Conservation (phyloP, 1,284 basidiomycete species). For the Bondarzewia mesenterica region DNA sequence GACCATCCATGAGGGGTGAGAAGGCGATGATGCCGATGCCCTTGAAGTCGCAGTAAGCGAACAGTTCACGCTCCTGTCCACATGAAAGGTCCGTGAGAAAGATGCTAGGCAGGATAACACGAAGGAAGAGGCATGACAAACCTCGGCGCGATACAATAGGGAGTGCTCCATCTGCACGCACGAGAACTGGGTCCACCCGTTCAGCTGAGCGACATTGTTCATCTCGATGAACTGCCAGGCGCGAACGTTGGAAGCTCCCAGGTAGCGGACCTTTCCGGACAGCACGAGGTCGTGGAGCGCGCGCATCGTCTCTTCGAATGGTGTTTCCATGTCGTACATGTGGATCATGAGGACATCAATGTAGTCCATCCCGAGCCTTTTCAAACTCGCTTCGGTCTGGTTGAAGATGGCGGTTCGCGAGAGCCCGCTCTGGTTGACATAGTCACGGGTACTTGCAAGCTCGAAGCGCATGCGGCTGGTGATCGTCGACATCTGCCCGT, state of each 20-base stretch:
- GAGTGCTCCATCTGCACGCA: constrained; percentile 35
- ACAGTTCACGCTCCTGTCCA: no score
- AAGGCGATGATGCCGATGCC: constrained; percentile 38
- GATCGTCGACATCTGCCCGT: constrained; percentile 9
- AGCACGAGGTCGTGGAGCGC: constrained; percentile 36
- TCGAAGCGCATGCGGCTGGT: constrained; percentile 8
- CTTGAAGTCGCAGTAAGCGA: no score
- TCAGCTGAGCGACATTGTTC: constrained; percentile 35
- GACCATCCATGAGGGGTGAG: constrained; percentile 29
- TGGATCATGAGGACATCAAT: constrained; percentile 39
- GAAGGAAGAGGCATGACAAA: constrained; percentile 1
- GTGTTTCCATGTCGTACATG: not conserved
- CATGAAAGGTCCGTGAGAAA: no score
- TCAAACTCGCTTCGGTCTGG: constrained; percentile 33
- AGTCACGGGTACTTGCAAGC: constrained; percentile 22
- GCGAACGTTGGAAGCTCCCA: constrained; percentile 33
- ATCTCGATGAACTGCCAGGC: constrained; percentile 35
- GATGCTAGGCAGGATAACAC: not conserved
- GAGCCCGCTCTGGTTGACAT: constrained; percentile 36
- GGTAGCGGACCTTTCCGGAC: constrained; percentile 35
- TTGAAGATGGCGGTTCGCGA: constrained; percentile 38
- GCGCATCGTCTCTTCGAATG: no score
- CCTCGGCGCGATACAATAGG: constrained; percentile 33
- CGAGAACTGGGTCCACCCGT: no score
- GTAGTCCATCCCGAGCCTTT: constrained; percentile 33